Evolutionary conservation across 768 basidiomycete genomes (phyloP).

Genomic region (Mycena alexandri): DNA sequence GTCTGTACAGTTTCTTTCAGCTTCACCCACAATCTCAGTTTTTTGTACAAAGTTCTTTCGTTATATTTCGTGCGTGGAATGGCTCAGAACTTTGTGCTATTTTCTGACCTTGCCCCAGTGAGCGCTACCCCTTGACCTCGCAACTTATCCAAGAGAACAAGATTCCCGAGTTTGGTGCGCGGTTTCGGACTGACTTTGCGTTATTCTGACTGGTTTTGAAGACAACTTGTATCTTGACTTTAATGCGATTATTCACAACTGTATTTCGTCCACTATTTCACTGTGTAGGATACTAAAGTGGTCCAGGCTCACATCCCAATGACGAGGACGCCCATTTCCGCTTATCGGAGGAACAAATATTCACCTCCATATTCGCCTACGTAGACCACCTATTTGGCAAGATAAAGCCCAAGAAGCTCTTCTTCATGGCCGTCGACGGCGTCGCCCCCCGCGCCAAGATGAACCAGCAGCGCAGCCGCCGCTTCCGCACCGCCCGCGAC

Average conservation of each 20-base stretch:
- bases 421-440: constrained; percentile 99
- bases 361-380: constrained; percentile 96
- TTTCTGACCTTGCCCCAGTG: constrained; percentile 61
- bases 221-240: constrained; percentile 96
- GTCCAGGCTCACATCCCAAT: constrained; percentile 90
- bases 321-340: constrained; percentile 97
- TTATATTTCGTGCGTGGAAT: constrained; percentile 84
- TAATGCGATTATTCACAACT: constrained; percentile 93
- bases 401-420: constrained; percentile 97
- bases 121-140: constrained; percentile 97
- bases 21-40: constrained; percentile 21
- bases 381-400: constrained; percentile 97
- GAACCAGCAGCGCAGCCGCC: constrained; percentile 96
- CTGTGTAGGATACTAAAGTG: constrained; percentile 35
- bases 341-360: constrained; percentile 96
- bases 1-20: constrained; percentile 47
- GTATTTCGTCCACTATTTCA: constrained; percentile 46
- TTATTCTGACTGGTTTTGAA: constrained; percentile 45
- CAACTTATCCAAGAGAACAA: constrained; percentile 98
- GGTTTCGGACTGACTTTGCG: neutral
- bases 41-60: constrained; percentile 84
- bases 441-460: constrained; percentile 98
- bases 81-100: neutral
- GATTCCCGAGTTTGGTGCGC: constrained; percentile 95
- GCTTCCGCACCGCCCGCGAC: constrained; percentile 96